Conservation (phyloP, 2,329 filamentous ascomycete genomes). For the Ceratocystis cacaofunesta region DNA sequence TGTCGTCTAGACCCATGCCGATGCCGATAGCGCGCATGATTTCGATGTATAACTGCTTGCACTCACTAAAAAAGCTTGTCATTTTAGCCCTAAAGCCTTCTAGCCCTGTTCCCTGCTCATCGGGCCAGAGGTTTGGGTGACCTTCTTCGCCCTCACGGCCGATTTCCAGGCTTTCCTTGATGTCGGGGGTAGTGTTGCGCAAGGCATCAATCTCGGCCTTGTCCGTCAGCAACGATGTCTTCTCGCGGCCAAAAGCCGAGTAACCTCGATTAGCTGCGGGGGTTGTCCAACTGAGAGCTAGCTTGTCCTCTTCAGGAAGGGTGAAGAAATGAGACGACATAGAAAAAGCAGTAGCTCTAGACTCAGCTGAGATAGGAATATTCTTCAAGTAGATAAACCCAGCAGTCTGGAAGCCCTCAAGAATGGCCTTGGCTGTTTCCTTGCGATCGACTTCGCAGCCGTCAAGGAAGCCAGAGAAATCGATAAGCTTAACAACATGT, state of each 20-base stretch:
- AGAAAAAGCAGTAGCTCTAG: conserved; percentile 47
- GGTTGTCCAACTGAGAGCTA: conserved; percentile 53
- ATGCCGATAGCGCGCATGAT: conserved; percentile 75
- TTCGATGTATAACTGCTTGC: conserved; percentile 57
- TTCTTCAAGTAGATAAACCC: conserved; percentile 84
- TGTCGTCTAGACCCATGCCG: conserved; percentile 56
- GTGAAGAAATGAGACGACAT: conserved; percentile 58
- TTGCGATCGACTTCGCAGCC: conserved; percentile 46
- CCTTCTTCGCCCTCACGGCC: conserved; percentile 43
- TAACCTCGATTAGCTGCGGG: conserved; percentile 62
- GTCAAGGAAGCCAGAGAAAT: conserved; percentile 59
- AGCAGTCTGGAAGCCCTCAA: conserved; percentile 66
- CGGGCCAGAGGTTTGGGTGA: conserved; percentile 66
- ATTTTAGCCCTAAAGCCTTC: conserved; percentile 55
- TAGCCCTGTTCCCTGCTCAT: conserved; percentile 31
- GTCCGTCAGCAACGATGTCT: conserved; percentile 45
- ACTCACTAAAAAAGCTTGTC: conserved; percentile 58
- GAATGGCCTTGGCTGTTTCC: conserved; percentile 54
- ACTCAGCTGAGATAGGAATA: conserved; percentile 50
- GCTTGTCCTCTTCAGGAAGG: conserved; percentile 47
- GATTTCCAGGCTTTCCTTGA: conserved; percentile 53
- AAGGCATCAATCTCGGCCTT: conserved; percentile 40
- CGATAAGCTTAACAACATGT: conserved; percentile 45
- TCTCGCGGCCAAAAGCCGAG: conserved; percentile 54
- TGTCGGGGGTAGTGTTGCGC: conserved; percentile 43